Evolutionary conservation across 1,284 basidiomycete genomes (phyloP), one percentile per base, ranked within the genome.

Genomic region (Ceratobasidium sp.): DNA sequence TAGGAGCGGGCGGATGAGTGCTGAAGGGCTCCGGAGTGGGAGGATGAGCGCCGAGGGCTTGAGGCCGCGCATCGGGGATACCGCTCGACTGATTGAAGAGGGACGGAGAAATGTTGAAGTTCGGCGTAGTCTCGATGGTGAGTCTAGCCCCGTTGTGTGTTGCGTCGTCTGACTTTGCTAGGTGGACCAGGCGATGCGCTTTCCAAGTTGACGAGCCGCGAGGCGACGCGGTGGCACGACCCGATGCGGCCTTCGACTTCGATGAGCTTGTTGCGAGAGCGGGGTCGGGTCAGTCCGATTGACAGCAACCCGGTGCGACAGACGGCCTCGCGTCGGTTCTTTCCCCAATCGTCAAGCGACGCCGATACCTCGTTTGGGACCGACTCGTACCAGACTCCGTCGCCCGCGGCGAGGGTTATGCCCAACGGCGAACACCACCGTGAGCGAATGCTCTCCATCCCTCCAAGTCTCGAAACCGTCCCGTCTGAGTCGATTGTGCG

Each of bases 401-500:
- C 64, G 4, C 64, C 64, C 43, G 64, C 64, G 4, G 22, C 10
- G 25, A 52, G 64, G n/a, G 40, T 35, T 8, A 1, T 67, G 50
- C 25, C 17, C 22, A 50, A 50, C 47, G 50, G 62, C 3, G 62
- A 67, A 43, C 64, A 56, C 32, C 52, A 31, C 17, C 64, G 53
- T 15, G 53, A 68, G 29, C 64, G 64, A 12, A 43, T 68, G 12
- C 64, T 68, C 42, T 68, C 64, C 13, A 55, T 68, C 32, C 52
- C 64, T 3, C 64, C 64, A 5, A 68, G 52, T 10, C 31, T 68
- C 17, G 52, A 54, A 31, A 10, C 64, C 31, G 52, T 68, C 2
- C 64, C 64, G 17, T 68, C 64, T 13, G 64, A 68, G 42, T 68
- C 64, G 8, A 54, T 68, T 43, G 53, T 68, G 20, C 64, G 27